Evolutionary conservation across 2,329 filamentous ascomycete genomes (phyloP), one percentile per base, ranked within the genome.

Genomic region (Xylariaceae sp.): DNA sequence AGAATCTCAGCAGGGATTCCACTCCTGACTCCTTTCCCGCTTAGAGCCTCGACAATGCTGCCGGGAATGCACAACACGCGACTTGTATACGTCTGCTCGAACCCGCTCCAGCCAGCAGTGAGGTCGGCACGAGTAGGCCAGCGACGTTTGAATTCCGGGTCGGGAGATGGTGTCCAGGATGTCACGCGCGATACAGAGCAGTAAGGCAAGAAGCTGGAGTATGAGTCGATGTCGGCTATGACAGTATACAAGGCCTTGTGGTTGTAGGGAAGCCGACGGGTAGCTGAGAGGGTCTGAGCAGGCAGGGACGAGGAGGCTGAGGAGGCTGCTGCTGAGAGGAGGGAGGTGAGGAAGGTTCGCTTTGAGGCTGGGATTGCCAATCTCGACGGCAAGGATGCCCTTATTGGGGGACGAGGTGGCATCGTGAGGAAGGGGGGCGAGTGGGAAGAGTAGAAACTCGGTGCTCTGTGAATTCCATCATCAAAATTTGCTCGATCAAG

Each of bases 181-280:
- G 89, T 95, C 33, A 97, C 89, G 49, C 75, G 77, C 29, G 87
- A 91, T 37, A 74, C 74, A 35, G 80, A 78, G 70, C 92, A 95
- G 77, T 94, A 96, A 10, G 93, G 93, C n/a, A 98, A 80, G 74
- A 97, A 98, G 54, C 74, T 66, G 29, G 77, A 73, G 78, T 98
- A 98, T 52, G 81, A 82, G 66, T 88, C 80, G 54, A 98, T 83
- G 67, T 96, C 89, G 69, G 90, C 83, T 65, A 98, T 91, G 44
- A 96, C 78, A 55, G 76, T 74, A 79, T 93, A 98, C 56, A 98
- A 82, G 2, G 80, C 73, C 4, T 67, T 60, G 23, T 82, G 73
- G 1, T 83, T 70, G 73, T 94, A 94, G 12, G 87, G 86, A 12
- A 97, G 83, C 4, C 77, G 85, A 50, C 89, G 86, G 17, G 77